These are phyloP conservation scores for Euphorbia lathyris DNA, from an alignment of 345 rosid species.

Conservation along the genomic window DNA sequence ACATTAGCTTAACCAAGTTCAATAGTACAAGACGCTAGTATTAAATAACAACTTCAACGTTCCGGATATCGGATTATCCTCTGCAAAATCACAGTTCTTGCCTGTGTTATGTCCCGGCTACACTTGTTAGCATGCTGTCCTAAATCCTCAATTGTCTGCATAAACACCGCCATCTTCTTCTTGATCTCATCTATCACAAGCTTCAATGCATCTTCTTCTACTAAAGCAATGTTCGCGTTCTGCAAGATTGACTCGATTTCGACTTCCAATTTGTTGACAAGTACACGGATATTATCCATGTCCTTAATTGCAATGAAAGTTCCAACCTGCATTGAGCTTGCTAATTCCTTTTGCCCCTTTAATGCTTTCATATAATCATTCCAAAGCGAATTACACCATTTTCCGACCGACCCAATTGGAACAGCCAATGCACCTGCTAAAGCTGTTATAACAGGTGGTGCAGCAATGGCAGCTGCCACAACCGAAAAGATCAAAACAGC, in stretches of 20 bases:
- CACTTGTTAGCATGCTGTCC: conserved; percentile 59
- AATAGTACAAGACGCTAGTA: background rate
- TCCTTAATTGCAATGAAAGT: conserved; percentile 54
- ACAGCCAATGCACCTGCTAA: conserved; percentile 65
- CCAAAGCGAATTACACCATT: conserved; percentile 77
- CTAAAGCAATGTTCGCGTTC: conserved; percentile 48
- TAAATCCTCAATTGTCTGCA: conserved; percentile 56
- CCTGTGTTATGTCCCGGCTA: conserved; percentile 60
- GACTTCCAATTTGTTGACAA: conserved; percentile 51
- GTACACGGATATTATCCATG: conserved; percentile 60
- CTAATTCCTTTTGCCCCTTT: conserved; percentile 53
- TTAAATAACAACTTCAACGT: conserved; percentile 28
- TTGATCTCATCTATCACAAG: conserved; percentile 76
- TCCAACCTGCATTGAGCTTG: conserved; percentile 42
- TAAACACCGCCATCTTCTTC: conserved; percentile 59
- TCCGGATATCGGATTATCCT: conserved; percentile 49
- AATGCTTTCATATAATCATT: conserved; percentile 49
- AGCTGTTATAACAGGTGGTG: conserved; percentile 67
- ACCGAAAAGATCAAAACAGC: conserved; percentile 77
- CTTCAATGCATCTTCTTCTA: conserved; percentile 51
- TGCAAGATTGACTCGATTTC: conserved; percentile 53
- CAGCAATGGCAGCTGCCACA: conserved; percentile 82
- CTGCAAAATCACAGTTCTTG: conserved; percentile 66
- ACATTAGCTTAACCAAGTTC: too few relatives aligned
- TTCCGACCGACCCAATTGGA: conserved; percentile 69